These are phyloP conservation scores for Acanthamoeba triangularis DNA, from an alignment of 208 protist species.

Conservation along the genomic window DNA sequence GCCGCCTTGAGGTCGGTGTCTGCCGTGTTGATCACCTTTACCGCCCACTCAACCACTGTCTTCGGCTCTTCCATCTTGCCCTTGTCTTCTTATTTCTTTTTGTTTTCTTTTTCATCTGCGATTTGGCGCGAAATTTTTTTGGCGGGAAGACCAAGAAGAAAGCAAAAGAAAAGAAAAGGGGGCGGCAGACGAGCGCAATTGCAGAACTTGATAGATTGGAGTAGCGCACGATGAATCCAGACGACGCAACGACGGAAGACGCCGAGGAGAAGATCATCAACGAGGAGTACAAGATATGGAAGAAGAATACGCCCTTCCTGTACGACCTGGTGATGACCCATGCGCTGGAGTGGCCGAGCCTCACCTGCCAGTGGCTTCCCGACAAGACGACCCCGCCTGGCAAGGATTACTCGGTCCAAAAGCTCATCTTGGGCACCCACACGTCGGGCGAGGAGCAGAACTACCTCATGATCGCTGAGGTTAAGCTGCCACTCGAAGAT, in stretches of 20 bases:
- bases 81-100: background rate
- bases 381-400: conserved; percentile 82
- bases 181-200: background rate
- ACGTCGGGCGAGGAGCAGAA: conserved; percentile 94
- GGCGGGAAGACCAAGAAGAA: background rate
- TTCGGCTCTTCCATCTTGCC: conserved; percentile 12
- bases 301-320: conserved; percentile 95
- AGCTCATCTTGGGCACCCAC: conserved; percentile 95
- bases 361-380: conserved; percentile 94
- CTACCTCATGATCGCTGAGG: conserved; percentile 94
- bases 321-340: conserved; percentile 96
- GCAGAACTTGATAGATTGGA: background rate
- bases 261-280: conserved; percentile 92
- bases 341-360: conserved; percentile 91
- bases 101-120: background rate
- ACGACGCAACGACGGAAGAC: conserved; percentile 60
- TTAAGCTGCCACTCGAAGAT: conserved; percentile 90
- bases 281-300: conserved; percentile 96
- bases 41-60: conserved; percentile 52
- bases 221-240: conserved; percentile 20
- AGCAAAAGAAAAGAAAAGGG: background rate
- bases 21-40: conserved; percentile 24
- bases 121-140: too few species aligned
- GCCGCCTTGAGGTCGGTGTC: conserved; percentile 49
- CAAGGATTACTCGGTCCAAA: conserved; percentile 90